Base-by-base conservation (phyloP, 495 filamentous ascomycete genomes). In the Talaromyces adpressus region DNA sequence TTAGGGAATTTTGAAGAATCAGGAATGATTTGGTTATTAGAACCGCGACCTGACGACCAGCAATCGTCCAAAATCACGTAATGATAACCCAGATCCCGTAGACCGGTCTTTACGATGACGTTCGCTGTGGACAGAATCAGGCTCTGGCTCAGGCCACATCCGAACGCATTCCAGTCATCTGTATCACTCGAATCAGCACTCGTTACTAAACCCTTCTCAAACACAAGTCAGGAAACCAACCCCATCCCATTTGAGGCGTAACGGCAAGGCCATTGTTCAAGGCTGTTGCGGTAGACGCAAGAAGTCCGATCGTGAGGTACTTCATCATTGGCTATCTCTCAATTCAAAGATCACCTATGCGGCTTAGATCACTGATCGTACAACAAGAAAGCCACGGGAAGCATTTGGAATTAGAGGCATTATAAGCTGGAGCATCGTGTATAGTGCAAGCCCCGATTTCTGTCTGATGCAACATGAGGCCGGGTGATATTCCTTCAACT, bases 31-130 rank as follows among this genome's bases (percentile, higher is more conserved):
- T 6, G 6, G 5, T 30, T 30, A 73, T 76, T 79, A 0, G 66
- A 60, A 32, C 68, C 67, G 14, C 80, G 72, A 34, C 81, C 81
- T 47, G 66, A 65, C 9, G 78, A 81, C 71, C 71, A 73, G 63
- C 71, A 84, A 69, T 85, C 84, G 64, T 85, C 82, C 3, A 86
- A 65, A 7, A 82, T 77, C 34, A 86, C 73, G 67, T 85, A 84
- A 6, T 84, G 70, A 66, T 86, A 86, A 7, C 84, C 83, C 1
- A 81, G 68, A 68, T 84, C 83, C 56, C 71, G 69, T 16, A 85
- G 71, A 12, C 83, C 82, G 30, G 73, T 72, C 23, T 81, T 71
- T 14, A 83, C 77, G 61, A 86, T 82, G 16, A 70, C 65, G 29
- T 78, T 45, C 0, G 81, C 81, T 7, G 81, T 80, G 18, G 68